phyloP scores from a whole-genome alignment of 805 yeast species.

The Candida ipomoeae region DNA sequence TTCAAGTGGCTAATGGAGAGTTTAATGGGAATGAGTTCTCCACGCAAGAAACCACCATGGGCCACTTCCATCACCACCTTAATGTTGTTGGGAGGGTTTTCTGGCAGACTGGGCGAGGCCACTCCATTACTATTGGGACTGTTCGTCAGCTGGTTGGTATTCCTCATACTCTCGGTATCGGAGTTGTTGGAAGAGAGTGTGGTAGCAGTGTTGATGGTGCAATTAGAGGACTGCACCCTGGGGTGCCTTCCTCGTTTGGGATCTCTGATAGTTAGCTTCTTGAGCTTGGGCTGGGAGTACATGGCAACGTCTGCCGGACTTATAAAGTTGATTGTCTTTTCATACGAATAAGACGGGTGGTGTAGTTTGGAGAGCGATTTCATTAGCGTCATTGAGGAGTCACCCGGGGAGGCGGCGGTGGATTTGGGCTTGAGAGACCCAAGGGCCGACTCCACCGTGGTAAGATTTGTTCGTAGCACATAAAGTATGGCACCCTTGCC shows the following conservation, averaged over 20 bases:
- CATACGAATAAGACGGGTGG: constrained; percentile 42
- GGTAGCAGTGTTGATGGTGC: constrained; percentile 30
- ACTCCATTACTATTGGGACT: not conserved
- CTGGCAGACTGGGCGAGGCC: constrained; percentile 1
- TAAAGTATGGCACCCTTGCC: constrained; percentile 83
- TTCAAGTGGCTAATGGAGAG: constrained; percentile 66
- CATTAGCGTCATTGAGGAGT: not conserved
- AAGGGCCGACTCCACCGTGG: constrained; percentile 12
- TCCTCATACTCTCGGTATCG: constrained; percentile 15
- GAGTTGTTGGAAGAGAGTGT: constrained; percentile 33
- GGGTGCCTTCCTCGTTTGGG: constrained; percentile 33
- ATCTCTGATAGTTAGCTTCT: constrained; percentile 57
- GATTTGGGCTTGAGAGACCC: not conserved
- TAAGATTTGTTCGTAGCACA: constrained; percentile 49
- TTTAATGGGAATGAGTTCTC: constrained; percentile 74
- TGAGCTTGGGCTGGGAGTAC: constrained; percentile 64
- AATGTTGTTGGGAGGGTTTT: constrained; percentile 25
- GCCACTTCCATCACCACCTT: constrained; percentile 39
- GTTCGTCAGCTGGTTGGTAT: not conserved
- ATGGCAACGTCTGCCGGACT: constrained; percentile 72
- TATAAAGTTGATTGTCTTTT: constrained; percentile 54
- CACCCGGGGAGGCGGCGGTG: not conserved
- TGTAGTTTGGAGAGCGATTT: constrained; percentile 21
- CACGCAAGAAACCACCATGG: constrained; percentile 68
- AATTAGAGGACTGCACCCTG: constrained; percentile 33